Percentiles rank a stretch among this genome's conserved stretches.
phyloP scores from a whole-genome alignment of 2,329 filamentous ascomycete genomes.

The Sporothrix pallida region DNA sequence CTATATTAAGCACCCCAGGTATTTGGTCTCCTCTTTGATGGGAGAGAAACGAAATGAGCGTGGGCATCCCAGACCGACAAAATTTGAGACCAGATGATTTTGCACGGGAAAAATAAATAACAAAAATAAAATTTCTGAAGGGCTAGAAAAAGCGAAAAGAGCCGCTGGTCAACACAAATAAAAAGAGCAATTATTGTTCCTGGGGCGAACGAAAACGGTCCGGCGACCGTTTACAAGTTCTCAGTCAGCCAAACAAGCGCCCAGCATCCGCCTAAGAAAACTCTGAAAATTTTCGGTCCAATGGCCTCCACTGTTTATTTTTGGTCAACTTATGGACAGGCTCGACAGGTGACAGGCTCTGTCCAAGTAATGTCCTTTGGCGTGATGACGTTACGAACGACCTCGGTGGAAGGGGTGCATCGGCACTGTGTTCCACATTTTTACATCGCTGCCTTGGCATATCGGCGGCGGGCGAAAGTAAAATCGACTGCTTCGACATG shows the following conservation, averaged over 20 bases:
- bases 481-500: not conserved
- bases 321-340: too few relatives aligned
- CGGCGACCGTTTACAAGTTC: not conserved
- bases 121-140: not conserved
- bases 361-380: not conserved
- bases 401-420: slow-evolving; percentile 1
- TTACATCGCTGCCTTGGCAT: slow-evolving; percentile 1
- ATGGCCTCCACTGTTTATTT: not conserved
- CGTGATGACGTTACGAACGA: not conserved
- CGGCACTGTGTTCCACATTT: slow-evolving; percentile 21
- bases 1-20: slow-evolving; percentile 31
- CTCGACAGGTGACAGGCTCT: too few relatives aligned
- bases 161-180: not conserved
- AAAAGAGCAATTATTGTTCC: not conserved
- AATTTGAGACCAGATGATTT: not conserved
- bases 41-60: not conserved
- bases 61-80: not conserved
- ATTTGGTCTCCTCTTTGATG: slow-evolving; percentile 1
- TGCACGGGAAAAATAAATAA: too few relatives aligned
- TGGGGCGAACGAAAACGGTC: not conserved
- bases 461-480: not conserved
- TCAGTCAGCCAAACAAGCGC: slow-evolving; percentile 24
- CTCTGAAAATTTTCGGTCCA: slow-evolving; percentile 15
- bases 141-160: not conserved
- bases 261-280: slow-evolving; percentile 8